These are phyloP conservation scores for Zygosaccharomyces sapae DNA, from an alignment of 1,139 yeast genomes.

Conservation along the genomic window DNA sequence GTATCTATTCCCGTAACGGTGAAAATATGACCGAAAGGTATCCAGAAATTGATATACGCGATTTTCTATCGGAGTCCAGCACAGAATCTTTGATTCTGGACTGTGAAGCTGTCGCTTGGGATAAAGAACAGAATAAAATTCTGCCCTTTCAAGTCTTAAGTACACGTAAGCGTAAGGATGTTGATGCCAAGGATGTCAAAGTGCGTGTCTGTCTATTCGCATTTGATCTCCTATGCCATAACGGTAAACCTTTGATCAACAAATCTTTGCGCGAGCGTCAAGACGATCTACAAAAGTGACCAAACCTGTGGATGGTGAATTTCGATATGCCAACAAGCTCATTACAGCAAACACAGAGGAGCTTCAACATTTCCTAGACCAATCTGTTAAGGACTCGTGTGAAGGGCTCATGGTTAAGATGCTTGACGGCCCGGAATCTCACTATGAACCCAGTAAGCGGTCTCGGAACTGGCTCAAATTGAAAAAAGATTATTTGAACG, in stretches of 20 bases:
- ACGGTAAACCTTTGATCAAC: slow-evolving; percentile 68
- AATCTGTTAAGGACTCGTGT: slow-evolving; percentile 83
- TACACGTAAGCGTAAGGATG: slow-evolving; percentile 91
- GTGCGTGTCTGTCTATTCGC: slow-evolving; percentile 91
- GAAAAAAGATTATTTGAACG: slow-evolving; percentile 88
- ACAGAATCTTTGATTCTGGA: slow-evolving; percentile 68
- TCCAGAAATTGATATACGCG: slow-evolving; percentile 79
- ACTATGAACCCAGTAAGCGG: slow-evolving; percentile 90
- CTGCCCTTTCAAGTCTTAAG: slow-evolving; percentile 90
- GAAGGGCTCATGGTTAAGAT: slow-evolving; percentile 97
- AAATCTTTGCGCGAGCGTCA: slow-evolving; percentile 69
- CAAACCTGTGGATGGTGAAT: slow-evolving; percentile 67
- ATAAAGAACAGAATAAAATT: slow-evolving; percentile 64
- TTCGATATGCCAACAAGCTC: slow-evolving; percentile 72
- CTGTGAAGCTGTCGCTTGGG: slow-evolving; percentile 99
- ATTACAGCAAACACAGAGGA: slow-evolving; percentile 73
- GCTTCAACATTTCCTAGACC: slow-evolving; percentile 78
- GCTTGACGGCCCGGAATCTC: slow-evolving; percentile 74
- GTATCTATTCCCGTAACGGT: slow-evolving; percentile 86
- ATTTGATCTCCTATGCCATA: slow-evolving; percentile 73
- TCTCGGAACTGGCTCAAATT: slow-evolving; percentile 93
- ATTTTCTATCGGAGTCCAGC: slow-evolving; percentile 45
- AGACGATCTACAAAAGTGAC: slow-evolving; percentile 52
- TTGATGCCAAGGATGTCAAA: slow-evolving; percentile 77
- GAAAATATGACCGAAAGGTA: slow-evolving; percentile 96